A percentile compares a stretch with the other conserved stretches of the same genome.
Evolutionary conservation across 306 rosid species (phyloP).

Genomic region (Pterocarpus macrocarpus): DNA sequence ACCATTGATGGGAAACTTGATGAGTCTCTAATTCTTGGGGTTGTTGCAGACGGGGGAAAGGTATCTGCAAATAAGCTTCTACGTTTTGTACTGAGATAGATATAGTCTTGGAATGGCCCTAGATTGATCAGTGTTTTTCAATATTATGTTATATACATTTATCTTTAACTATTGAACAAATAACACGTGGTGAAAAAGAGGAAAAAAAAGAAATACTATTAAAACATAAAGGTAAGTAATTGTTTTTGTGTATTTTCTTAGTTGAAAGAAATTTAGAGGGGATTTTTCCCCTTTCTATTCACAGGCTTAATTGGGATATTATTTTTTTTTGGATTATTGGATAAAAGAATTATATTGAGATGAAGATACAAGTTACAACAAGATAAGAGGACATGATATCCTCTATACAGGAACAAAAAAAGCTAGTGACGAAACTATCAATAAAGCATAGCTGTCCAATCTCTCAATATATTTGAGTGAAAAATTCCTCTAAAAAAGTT

Average conservation of each 20-base stretch:
- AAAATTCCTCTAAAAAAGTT: too few species aligned
- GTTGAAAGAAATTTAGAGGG: background rate
- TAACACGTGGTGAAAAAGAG: background rate
- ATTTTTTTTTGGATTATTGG: background rate
- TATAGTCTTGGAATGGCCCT: background rate
- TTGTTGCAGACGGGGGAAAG: slow-evolving; percentile 95
- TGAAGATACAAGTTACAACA: too few species aligned
- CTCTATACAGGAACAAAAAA: too few species aligned
- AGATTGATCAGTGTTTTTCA: background rate
- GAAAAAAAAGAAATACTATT: background rate
- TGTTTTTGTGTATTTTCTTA: background rate
- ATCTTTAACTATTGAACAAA: background rate
- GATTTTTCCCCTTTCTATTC: background rate
- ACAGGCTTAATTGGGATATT: background rate
- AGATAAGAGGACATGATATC: too few species aligned
- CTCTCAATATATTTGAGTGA: too few species aligned
- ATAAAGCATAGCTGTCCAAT: too few species aligned
- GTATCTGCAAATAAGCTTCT: slow-evolving; percentile 54
- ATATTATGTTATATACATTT: slow-evolving; percentile 13
- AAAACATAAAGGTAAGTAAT: background rate
- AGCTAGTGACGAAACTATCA: too few species aligned
- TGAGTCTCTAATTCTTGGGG: slow-evolving; percentile 79
- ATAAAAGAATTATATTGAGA: too few species aligned
- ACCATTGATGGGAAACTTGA: slow-evolving; percentile 59
- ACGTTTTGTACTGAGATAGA: slow-evolving; percentile 13